These are phyloP conservation scores for Verticillium klebahnii DNA, from an alignment of 2,329 filamentous ascomycete genomes.

Conservation along the genomic window DNA sequence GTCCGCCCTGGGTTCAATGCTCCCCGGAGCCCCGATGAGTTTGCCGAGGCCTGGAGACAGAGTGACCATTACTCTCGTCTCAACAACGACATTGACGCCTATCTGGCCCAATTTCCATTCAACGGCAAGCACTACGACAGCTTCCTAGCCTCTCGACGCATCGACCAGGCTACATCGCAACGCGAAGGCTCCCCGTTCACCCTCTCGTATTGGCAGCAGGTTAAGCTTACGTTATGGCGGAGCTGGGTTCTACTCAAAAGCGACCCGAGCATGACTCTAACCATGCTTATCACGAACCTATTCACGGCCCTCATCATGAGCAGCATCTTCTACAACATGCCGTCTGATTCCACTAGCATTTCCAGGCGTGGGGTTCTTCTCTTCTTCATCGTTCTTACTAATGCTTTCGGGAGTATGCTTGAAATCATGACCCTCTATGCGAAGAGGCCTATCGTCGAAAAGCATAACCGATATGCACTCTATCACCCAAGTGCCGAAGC, in stretches of 20 bases:
- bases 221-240: conserved; percentile 16
- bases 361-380: conserved; percentile 34
- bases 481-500: conserved; percentile 26
- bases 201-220: conserved; percentile 15
- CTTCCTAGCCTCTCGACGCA: conserved; percentile 3
- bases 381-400: conserved; percentile 33
- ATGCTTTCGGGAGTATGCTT: conserved; percentile 36
- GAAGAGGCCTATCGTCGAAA: conserved; percentile 23
- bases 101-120: conserved; percentile 4
- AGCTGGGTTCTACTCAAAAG: conserved; percentile 10
- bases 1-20: neutral
- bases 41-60: conserved; percentile 5
- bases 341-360: conserved; percentile 50
- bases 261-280: conserved; percentile 14
- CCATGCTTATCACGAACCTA: conserved; percentile 28
- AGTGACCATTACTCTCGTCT: neutral
- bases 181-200: conserved; percentile 12
- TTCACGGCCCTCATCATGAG: conserved; percentile 61
- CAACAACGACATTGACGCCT: conserved; percentile 2
- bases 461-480: conserved; percentile 26
- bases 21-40: conserved; percentile 6
- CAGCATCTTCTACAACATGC: conserved; percentile 62
- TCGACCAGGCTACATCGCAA: conserved; percentile 1
- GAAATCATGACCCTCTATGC: conserved; percentile 25
- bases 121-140: conserved; percentile 2